Conservation (phyloP, 495 filamentous ascomycete genomes). For the Durotheca rogersii region DNA sequence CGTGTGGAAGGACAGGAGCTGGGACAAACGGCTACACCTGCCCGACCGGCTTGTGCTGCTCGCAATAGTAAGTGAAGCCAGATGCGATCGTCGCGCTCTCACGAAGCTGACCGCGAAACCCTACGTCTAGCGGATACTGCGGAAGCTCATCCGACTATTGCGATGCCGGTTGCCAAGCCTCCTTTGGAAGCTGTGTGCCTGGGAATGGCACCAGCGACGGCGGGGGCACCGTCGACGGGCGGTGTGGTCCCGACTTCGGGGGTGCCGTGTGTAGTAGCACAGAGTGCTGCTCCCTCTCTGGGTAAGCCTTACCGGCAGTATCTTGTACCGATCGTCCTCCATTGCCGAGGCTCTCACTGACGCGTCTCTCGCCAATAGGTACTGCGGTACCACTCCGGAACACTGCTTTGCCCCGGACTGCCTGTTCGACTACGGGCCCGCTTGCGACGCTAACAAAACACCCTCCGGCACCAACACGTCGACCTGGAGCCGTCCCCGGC, state of each 20-base stretch:
- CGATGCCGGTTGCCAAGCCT: slow-evolving; percentile 41
- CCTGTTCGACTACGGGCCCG: slow-evolving; percentile 54
- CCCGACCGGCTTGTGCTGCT: slow-evolving; percentile 36
- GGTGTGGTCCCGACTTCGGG: slow-evolving; percentile 40
- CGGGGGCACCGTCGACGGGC: slow-evolving; percentile 7
- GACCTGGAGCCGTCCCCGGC: slow-evolving; percentile 46
- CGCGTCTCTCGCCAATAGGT: slow-evolving; percentile 44
- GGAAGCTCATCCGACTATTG: slow-evolving; percentile 46
- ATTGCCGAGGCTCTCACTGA: too few species aligned
- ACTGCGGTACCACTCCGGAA: slow-evolving; percentile 54
- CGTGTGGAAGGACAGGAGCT: slow-evolving; percentile 34
- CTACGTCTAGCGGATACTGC: slow-evolving; percentile 37
- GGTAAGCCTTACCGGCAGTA: slow-evolving; percentile 37
- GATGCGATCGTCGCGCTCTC: not conserved
- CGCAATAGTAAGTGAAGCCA: slow-evolving; percentile 33
- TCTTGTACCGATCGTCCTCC: too few species aligned
- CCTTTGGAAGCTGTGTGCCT: slow-evolving; percentile 38
- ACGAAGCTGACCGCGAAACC: slow-evolving; percentile 1
- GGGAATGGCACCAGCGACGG: slow-evolving; percentile 17
- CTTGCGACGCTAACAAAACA: slow-evolving; percentile 56
- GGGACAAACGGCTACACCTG: slow-evolving; percentile 40
- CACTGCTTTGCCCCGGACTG: slow-evolving; percentile 62
- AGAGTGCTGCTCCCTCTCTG: slow-evolving; percentile 57
- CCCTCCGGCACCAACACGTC: slow-evolving; percentile 57
- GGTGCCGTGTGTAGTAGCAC: slow-evolving; percentile 43